Evolutionary conservation across 768 basidiomycete genomes (phyloP), one percentile per base, ranked within the genome.

Genomic region (Lactifluus volemus): DNA sequence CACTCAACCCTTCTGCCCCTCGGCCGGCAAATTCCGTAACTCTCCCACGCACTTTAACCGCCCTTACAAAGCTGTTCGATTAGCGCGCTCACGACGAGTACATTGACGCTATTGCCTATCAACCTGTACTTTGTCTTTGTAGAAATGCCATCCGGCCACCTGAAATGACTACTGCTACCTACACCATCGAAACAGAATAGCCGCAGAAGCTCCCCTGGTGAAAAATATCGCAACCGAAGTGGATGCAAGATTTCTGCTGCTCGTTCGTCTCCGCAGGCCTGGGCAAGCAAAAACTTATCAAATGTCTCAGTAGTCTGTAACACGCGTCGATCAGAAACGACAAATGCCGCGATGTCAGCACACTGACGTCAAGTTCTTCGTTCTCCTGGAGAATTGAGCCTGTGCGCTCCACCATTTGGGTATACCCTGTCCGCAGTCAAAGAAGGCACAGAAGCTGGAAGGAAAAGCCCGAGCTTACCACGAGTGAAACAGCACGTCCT

Each of bases 21-120:
- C 32, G 8, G 57, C 57, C 61, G 57, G 58, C 58, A 54, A 1
- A 45, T 38, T 30, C 61, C 50, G 61, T 9, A 7, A 34, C 53
- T 45, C 47, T 63, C 61, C 47, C 56, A 58, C 52, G 30, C 44
- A 8, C 36, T 47, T 21, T 25, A 47, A 19, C 44, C 44, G 45
- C 12, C 21, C 21, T 30, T 47, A 58, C 39, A 81, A 47, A 91
- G 72, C 71, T 84, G 86, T 44, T 76, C 70, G 45, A 91, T 78
- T 54, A 90, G 74, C 61, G 76, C 73, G 53, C 79, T 76, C 0
- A 92, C 84, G 11, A 91, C 89, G 58, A 75, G 75, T 7, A 91
- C 87, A 70, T 92, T 92, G 8, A 92, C 83, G 59, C 89, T 90
- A 70, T 92, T 92, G 17, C 90, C 90, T 57, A 92, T 85, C 32